Conservation (phyloP, 164 flowering plant genomes). For the Nymphaea colorata region DNA sequence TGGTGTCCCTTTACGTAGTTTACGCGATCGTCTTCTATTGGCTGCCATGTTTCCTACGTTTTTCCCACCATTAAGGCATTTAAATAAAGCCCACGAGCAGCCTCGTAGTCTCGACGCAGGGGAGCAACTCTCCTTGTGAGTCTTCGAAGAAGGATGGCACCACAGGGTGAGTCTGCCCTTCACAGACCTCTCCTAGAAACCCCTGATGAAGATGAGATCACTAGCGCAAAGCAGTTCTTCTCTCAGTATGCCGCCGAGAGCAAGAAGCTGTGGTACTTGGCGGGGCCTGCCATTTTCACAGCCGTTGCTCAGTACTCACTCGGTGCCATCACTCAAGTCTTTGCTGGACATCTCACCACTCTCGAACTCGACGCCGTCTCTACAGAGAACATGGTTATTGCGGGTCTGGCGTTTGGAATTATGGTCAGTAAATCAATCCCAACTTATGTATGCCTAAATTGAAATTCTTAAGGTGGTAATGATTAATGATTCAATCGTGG, state of each 20-base stretch:
- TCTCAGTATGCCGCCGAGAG: slow-evolving; percentile 13
- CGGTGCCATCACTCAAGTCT: slow-evolving; percentile 21
- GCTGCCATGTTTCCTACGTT: not conserved
- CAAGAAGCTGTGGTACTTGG: slow-evolving; percentile 21
- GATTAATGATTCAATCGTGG: not conserved
- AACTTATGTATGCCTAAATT: too few species aligned
- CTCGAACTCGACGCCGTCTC: slow-evolving; percentile 29
- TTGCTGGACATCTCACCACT: slow-evolving; percentile 21
- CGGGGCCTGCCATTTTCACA: slow-evolving; percentile 25
- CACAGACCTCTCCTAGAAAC: slow-evolving; percentile 7
- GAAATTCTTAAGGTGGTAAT: not conserved
- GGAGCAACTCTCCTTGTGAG: not conserved
- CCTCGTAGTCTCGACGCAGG: not conserved
- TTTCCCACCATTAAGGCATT: not conserved
- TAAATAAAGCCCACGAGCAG: not conserved
- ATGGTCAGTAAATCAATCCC: slow-evolving; percentile 11
- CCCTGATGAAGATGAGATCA: slow-evolving; percentile 16
- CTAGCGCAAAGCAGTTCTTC: slow-evolving; percentile 7
- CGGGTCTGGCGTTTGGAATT: slow-evolving; percentile 23
- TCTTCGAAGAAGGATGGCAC: not conserved
- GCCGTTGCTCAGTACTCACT: slow-evolving; percentile 22
- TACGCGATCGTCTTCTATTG: too few species aligned
- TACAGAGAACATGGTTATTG: slow-evolving; percentile 23
- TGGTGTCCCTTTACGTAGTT: not conserved
- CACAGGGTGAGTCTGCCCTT: not conserved